phyloP scores from a whole-genome alignment of 768 basidiomycete species.

The Psilocybe azurescens region DNA sequence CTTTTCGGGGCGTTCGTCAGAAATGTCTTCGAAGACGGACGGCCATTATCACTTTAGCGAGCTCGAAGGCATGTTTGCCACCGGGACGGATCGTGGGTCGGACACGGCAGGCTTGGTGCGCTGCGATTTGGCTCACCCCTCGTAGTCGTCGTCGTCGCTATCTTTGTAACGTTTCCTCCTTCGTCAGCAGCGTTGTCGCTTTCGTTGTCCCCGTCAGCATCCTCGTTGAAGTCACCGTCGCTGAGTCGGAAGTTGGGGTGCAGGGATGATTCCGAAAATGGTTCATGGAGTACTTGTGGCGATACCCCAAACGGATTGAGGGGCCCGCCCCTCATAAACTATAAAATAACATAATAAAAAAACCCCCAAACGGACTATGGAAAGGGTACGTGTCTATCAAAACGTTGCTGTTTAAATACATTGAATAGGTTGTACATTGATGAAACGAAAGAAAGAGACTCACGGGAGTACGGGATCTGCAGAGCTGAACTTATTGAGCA shows the following conservation, averaged over 20 bases:
- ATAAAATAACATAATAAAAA: too few species aligned
- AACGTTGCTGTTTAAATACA: background rate
- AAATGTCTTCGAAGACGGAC: constrained; percentile 3
- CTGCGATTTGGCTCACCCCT: background rate
- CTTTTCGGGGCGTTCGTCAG: background rate
- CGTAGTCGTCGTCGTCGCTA: background rate
- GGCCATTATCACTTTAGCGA: background rate
- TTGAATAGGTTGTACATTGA: background rate
- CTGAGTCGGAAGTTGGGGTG: background rate
- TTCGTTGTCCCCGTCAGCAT: background rate
- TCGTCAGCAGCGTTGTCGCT: background rate
- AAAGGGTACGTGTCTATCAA: background rate
- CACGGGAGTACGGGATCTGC: background rate
- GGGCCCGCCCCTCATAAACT: too few species aligned
- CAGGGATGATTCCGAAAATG: background rate
- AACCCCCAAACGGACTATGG: background rate
- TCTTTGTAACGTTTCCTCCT: background rate
- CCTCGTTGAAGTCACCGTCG: background rate
- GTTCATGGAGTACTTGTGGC: background rate
- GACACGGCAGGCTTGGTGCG: background rate
- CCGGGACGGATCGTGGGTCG: too few species aligned
- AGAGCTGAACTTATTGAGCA: background rate
- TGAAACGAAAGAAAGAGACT: background rate
- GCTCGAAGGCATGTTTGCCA: background rate
- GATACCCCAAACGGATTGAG: background rate